Evolutionary conservation across 2,329 filamentous ascomycete species (phyloP), one percentile per base, ranked within the genome.

Genomic region (Paracorniculantispora psalliotae): DNA sequence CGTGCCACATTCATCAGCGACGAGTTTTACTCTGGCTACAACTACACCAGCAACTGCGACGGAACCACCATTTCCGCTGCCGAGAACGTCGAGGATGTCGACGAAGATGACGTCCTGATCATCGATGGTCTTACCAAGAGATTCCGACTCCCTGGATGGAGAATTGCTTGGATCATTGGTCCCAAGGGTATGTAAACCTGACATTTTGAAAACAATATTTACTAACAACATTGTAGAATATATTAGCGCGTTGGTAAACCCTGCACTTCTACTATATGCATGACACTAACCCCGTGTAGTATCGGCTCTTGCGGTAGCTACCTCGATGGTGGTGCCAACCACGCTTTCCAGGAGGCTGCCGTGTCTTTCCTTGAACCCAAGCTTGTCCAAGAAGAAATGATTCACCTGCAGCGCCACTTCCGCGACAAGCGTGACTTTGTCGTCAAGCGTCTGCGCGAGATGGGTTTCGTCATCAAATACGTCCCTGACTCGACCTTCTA

Each of bases 51-150:
- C 66, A 82, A 92, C 76, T 97, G 93, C 72, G 92, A 97, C 69
- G 93, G 93, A 41, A 86, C 83, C 30, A 96, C 93, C 46, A 91
- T 97, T 71, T 92, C 88, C 52, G 89, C 92, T 9, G 93, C 93
- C 5, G 88, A 91, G 69, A 96, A 97, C 72, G 84, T 97, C 51
- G 83, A 91, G 59, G 92, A 97, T 67, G 92, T 97, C 17, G 85
- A 97, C 70, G 83, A 90, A 69, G 91, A 96, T 61, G 91, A 96
- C 68, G 92, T 97, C 2, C 83, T 97, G 64, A 90, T 97, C 73
- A 93, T 97, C 64, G 93, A 97, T 71, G 93, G 93, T 52, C 82
- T 97, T 26, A 97, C 93, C 67, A 97, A 97, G 83, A 89, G 93
- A 62, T 97, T 97, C 83, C 88, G 93, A 65, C 86, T 97, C 33